phyloP scores from a whole-genome alignment of 257 asterid species.

The Parsonsia alboflavescens region DNA sequence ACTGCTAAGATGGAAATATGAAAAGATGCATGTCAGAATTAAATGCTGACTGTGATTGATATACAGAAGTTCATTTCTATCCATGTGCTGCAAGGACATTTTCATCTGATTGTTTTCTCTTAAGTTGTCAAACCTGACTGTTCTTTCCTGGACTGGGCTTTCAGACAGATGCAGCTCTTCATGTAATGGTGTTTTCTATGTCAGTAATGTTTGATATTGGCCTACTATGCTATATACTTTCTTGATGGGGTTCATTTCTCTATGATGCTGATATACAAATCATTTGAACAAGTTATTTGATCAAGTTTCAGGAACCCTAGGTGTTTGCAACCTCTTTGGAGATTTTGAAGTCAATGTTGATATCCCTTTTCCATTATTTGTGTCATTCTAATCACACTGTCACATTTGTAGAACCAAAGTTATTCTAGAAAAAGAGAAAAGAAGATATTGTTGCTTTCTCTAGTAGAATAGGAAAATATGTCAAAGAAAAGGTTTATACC shows the following conservation, averaged over 20 bases:
- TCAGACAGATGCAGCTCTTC: neutral
- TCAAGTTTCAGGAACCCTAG: neutral
- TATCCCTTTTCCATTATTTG: neutral
- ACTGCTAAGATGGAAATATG: neutral
- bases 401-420: neutral
- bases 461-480: neutral
- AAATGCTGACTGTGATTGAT: neutral
- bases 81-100: neutral
- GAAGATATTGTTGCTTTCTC: neutral
- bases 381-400: neutral
- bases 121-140: neutral
- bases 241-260: neutral
- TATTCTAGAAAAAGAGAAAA: neutral
- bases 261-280: neutral
- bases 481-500: neutral
- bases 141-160: neutral
- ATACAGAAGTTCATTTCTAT: neutral
- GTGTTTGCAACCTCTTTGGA: neutral
- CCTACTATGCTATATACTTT: neutral
- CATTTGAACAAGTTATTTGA: neutral
- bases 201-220: neutral
- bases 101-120: neutral
- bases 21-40: neutral
- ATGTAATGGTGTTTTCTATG: neutral
- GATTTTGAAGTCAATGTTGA: neutral